Percentiles rank a stretch among this genome's conserved stretches.
Conservation (phyloP, 192 early-diverging fungal genomes). For the Coemansia sp. region DNA sequence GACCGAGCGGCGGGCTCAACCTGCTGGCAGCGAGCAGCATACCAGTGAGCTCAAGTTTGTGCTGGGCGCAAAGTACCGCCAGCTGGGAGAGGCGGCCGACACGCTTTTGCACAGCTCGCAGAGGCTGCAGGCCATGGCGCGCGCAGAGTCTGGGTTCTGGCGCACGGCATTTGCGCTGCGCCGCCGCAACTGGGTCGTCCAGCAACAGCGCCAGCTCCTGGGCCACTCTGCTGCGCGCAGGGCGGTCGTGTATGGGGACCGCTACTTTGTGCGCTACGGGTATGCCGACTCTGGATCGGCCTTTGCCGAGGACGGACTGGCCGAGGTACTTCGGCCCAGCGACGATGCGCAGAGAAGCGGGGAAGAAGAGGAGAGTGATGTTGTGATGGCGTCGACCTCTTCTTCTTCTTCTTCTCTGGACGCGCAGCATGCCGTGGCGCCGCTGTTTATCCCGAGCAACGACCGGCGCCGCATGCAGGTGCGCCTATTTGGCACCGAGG, state of each 20-base stretch:
- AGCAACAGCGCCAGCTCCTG: slow-evolving; percentile 29
- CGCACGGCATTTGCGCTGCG: slow-evolving; percentile 38
- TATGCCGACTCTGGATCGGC: slow-evolving; percentile 28
- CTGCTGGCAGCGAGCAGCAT: neutral
- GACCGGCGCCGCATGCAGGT: slow-evolving; percentile 16
- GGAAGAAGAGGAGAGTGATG: neutral
- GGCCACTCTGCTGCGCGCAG: neutral
- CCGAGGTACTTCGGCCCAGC: slow-evolving; percentile 31
- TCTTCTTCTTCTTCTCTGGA: no score
- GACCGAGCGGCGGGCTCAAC: slow-evolving; percentile 4
- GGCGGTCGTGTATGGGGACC: slow-evolving; percentile 4
- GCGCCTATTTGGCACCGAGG: slow-evolving; percentile 1
- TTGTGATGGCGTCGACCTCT: neutral
- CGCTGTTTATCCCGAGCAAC: slow-evolving; percentile 15
- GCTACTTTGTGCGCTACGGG: slow-evolving; percentile 39
- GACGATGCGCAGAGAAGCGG: neutral
- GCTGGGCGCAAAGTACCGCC: slow-evolving; percentile 46
- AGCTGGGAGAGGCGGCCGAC: slow-evolving; percentile 33
- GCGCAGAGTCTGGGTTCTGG: slow-evolving; percentile 36
- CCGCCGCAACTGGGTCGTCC: slow-evolving; percentile 32
- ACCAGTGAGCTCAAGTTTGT: slow-evolving; percentile 33
- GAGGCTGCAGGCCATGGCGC: slow-evolving; percentile 12
- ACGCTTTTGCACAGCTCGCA: slow-evolving; percentile 18
- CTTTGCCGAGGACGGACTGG: slow-evolving; percentile 27
- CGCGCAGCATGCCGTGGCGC: neutral